Evolutionary conservation across 495 filamentous ascomycete genomes (phyloP).

Genomic region (Xylaria castorea): DNA sequence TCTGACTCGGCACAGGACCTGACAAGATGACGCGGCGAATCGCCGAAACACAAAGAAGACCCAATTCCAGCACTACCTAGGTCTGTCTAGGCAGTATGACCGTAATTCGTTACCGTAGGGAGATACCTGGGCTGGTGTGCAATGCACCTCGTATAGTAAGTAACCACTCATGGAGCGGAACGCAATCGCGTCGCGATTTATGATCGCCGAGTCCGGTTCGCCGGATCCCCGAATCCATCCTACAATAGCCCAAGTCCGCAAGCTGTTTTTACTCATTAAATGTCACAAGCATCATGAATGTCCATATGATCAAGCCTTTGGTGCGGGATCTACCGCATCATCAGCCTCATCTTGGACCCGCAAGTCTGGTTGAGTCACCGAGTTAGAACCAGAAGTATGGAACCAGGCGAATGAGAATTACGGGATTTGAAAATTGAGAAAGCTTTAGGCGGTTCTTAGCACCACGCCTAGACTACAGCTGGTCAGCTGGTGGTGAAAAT

Average conservation of each 20-base stretch:
- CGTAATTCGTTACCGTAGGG: background rate
- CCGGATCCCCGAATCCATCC: constrained; percentile 2
- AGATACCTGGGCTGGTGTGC: background rate
- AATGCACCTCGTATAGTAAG: constrained; percentile 22
- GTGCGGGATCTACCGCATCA: background rate
- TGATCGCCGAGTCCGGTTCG: constrained; percentile 15
- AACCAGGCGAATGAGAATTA: background rate
- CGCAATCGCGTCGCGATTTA: background rate
- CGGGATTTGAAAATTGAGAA: constrained; percentile 26
- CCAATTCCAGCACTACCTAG: background rate
- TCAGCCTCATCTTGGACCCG: constrained; percentile 14
- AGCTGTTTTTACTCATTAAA: background rate
- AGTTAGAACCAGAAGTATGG: background rate
- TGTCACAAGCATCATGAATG: background rate
- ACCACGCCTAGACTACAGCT: background rate
- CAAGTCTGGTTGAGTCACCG: constrained; percentile 22
- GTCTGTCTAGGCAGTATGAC: background rate
- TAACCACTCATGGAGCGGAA: constrained; percentile 13
- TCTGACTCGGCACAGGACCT: constrained; percentile 10
- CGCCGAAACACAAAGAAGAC: background rate
- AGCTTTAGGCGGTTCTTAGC: background rate
- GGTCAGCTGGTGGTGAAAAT: constrained; percentile 36
- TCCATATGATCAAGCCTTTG: background rate
- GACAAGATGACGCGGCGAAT: constrained; percentile 16
- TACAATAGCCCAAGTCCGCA: background rate